Conservation (phyloP, 2,329 filamentous ascomycete genomes). For the Aspergillus clavatus region DNA sequence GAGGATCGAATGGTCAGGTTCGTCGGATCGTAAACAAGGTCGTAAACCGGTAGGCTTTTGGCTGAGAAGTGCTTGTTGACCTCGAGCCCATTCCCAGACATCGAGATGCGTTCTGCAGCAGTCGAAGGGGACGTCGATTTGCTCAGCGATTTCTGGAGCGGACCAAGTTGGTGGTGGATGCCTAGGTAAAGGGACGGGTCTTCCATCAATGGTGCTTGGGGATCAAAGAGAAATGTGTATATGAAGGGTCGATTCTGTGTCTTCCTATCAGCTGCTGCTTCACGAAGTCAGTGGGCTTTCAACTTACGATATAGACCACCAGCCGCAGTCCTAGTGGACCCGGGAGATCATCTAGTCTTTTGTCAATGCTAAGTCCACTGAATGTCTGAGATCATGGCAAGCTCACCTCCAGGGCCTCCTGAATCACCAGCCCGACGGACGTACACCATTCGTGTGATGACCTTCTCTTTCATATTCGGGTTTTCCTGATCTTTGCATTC, state of each 20-base stretch:
- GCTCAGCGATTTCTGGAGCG: slow-evolving; percentile 44
- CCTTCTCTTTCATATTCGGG: slow-evolving; percentile 24
- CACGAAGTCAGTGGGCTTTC: neutral
- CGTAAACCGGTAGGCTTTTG: slow-evolving; percentile 48
- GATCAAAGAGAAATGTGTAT: slow-evolving; percentile 47
- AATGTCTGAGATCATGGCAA: neutral
- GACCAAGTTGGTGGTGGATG: slow-evolving; percentile 47
- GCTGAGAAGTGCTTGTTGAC: slow-evolving; percentile 26
- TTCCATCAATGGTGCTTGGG: slow-evolving; percentile 37
- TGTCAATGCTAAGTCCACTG: slow-evolving; percentile 1
- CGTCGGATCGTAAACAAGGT: slow-evolving; percentile 57
- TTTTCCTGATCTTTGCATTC: slow-evolving; percentile 23
- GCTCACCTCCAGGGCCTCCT: slow-evolving; percentile 14
- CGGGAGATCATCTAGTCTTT: slow-evolving; percentile 1
- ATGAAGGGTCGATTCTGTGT: slow-evolving; percentile 46
- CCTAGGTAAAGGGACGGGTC: slow-evolving; percentile 44
- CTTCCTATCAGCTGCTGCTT: slow-evolving; percentile 7
- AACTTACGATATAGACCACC: slow-evolving; percentile 41
- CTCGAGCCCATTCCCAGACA: slow-evolving; percentile 29
- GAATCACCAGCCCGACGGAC: slow-evolving; percentile 24
- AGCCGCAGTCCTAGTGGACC: slow-evolving; percentile 30
- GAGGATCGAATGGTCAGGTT: slow-evolving; percentile 56
- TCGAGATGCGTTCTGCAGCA: slow-evolving; percentile 35
- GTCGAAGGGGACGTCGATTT: slow-evolving; percentile 43
- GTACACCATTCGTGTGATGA: slow-evolving; percentile 34